These are phyloP conservation scores for Erodium moschatum DNA, from an alignment of 441 rosid genomes.

Conservation along the genomic window DNA sequence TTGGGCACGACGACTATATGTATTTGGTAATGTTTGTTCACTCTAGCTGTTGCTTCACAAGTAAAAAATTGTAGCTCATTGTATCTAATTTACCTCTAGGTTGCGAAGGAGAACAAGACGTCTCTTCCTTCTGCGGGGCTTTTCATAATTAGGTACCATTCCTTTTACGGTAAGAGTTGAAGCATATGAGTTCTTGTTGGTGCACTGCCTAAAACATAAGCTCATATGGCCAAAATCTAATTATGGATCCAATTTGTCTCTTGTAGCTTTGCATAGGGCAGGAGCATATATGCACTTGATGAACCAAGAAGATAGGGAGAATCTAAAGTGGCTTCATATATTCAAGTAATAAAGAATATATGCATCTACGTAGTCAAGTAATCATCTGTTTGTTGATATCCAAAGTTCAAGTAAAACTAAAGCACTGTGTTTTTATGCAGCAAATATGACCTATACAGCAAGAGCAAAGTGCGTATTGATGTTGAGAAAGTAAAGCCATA, in stretches of 20 bases:
- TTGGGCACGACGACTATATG: constrained; percentile 59
- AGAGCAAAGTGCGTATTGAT: constrained; percentile 51
- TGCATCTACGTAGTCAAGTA: background rate
- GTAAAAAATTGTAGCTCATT: background rate
- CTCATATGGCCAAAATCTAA: background rate
- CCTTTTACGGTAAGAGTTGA: constrained; percentile 53
- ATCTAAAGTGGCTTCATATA: constrained; percentile 67
- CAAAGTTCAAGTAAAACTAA: background rate
- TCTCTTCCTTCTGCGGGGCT: constrained; percentile 63
- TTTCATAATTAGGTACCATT: constrained; percentile 75
- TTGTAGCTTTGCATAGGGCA: constrained; percentile 61
- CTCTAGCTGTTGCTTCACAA: background rate
- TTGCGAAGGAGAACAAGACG: constrained; percentile 68
- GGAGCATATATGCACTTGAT: constrained; percentile 64
- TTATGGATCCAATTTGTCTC: background rate
- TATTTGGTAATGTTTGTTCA: constrained; percentile 39
- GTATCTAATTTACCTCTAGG: constrained; percentile 27
- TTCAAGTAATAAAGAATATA: constrained; percentile 45
- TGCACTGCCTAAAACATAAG: background rate
- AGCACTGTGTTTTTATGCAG: constrained; percentile 25
- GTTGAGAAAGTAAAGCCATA: constrained; percentile 77
- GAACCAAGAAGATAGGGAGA: constrained; percentile 55
- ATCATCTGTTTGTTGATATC: background rate
- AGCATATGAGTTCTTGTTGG: background rate
- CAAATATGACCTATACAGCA: constrained; percentile 86